Conservation (phyloP, 1,284 basidiomycete species). For the Cryptococcus sp. region DNA sequence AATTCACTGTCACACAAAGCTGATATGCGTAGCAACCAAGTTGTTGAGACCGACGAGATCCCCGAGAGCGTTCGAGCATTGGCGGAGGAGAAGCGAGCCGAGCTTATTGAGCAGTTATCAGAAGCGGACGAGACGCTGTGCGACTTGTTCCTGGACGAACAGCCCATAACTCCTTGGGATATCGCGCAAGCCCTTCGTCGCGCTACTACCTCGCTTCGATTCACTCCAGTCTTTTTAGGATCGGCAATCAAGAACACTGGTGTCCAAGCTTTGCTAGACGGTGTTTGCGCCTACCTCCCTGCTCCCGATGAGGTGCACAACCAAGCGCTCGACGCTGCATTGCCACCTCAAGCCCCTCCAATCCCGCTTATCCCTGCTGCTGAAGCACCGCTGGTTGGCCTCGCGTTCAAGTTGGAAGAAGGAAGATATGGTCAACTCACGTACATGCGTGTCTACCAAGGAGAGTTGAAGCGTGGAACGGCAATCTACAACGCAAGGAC, state of each 20-base stretch:
- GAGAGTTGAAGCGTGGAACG: conserved; percentile 79
- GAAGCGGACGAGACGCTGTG: conserved; percentile 95
- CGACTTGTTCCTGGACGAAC: conserved; percentile 87
- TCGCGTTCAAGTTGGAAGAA: conserved; percentile 99
- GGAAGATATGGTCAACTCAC: conserved; percentile 96
- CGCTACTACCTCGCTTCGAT: conserved; percentile 82
- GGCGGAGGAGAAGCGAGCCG: conserved; percentile 78
- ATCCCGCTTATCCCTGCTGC: conserved; percentile 77
- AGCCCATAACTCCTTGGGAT: conserved; percentile 69
- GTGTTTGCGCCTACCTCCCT: conserved; percentile 93
- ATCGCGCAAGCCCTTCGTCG: conserved; percentile 85
- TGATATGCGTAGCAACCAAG: conserved; percentile 61
- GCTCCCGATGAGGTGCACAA: conserved; percentile 80
- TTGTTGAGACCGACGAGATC: conserved; percentile 87
- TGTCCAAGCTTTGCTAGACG: conserved; percentile 92
- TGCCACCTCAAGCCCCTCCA: conserved; percentile 65
- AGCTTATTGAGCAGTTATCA: conserved; percentile 92
- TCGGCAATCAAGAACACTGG: conserved; percentile 98
- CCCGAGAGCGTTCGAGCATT: conserved; percentile 72
- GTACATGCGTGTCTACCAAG: conserved; percentile 99
- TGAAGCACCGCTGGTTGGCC: conserved; percentile 83
- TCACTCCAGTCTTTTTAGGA: conserved; percentile 95
- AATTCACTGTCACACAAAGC: not conserved
- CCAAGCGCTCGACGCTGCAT: conserved; percentile 78
- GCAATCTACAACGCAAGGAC: conserved; percentile 92